Evolutionary conservation across 805 yeast species (phyloP).

Genomic region (Cyberlindnera galapagoensis): DNA sequence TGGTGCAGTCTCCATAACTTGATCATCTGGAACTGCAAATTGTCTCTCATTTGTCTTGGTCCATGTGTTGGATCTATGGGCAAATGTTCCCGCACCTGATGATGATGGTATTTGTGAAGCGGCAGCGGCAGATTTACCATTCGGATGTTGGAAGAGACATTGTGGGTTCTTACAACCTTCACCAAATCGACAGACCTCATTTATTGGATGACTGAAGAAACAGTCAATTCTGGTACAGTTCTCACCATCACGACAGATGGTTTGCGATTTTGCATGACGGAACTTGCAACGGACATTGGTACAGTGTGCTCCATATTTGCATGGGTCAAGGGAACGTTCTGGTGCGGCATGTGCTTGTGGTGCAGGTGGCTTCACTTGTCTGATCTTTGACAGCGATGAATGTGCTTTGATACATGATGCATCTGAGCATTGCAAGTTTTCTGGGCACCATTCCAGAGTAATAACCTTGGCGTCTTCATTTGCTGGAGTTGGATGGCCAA

Average conservation of each 20-base stretch:
- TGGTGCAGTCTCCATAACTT: constrained; percentile 64
- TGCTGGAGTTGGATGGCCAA: constrained; percentile 89
- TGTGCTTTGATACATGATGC: constrained; percentile 67
- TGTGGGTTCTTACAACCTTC: constrained; percentile 61
- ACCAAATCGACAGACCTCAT: constrained; percentile 77
- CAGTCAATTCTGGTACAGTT: constrained; percentile 78
- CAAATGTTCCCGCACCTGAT: too few species aligned
- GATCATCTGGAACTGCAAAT: constrained; percentile 73
- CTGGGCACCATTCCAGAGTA: constrained; percentile 69
- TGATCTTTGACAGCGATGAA: constrained; percentile 61
- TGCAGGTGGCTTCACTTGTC: constrained; percentile 25
- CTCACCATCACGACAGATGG: constrained; percentile 77
- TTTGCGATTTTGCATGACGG: constrained; percentile 73
- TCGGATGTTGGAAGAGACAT: constrained; percentile 78
- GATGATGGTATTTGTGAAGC: constrained; percentile 7
- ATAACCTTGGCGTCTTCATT: constrained; percentile 67
- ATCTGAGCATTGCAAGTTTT: constrained; percentile 58
- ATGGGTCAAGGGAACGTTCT: constrained; percentile 66
- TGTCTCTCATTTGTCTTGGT: constrained; percentile 50
- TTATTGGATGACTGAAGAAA: constrained; percentile 73
- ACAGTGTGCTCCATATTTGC: constrained; percentile 74
- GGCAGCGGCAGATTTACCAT: constrained; percentile 45
- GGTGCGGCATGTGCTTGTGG: constrained; percentile 16
- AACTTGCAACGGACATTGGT: constrained; percentile 73
- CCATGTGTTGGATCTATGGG: constrained; percentile 20